Evolutionary conservation across 306 rosid genomes (phyloP).

Genomic region (Vigna unguiculata): DNA sequence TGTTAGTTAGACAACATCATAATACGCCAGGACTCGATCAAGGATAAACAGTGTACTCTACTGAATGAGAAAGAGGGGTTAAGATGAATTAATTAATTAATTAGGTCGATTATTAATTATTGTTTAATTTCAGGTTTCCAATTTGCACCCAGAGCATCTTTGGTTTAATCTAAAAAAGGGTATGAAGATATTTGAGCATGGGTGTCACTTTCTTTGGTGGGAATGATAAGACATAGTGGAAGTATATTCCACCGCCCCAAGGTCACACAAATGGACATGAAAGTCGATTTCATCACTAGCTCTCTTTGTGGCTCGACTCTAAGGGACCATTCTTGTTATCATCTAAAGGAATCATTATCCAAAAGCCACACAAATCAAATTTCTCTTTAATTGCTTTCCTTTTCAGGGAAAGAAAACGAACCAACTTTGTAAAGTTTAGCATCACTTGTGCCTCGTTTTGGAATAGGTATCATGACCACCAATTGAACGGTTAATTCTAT

Average conservation of each 20-base stretch:
- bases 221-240: constrained; percentile 46
- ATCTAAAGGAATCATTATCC: constrained; percentile 70
- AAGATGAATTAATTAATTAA: too few species aligned
- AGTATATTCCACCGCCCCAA: constrained; percentile 51
- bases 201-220: constrained; percentile 50
- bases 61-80: too few species aligned
- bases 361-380: constrained; percentile 63
- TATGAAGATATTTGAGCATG: constrained; percentile 35
- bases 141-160: too few species aligned
- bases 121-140: too few species aligned
- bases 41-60: too few species aligned
- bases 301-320: constrained; percentile 6
- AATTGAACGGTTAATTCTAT: constrained; percentile 41
- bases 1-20: too few species aligned
- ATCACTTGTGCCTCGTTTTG: constrained; percentile 51
- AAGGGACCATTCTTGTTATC: constrained; percentile 64
- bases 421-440: constrained; percentile 57
- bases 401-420: constrained; percentile 66
- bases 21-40: too few species aligned
- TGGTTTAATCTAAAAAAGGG: neutral
- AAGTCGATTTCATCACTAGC: constrained; percentile 47
- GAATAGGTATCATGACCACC: constrained; percentile 46
- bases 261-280: constrained; percentile 49
- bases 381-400: constrained; percentile 58
- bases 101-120: too few species aligned